A percentile compares a stretch with the other conserved stretches of the same genome.
phyloP scores from a whole-genome alignment of 2,329 filamentous ascomycete species.

The Fusarium albidum region DNA sequence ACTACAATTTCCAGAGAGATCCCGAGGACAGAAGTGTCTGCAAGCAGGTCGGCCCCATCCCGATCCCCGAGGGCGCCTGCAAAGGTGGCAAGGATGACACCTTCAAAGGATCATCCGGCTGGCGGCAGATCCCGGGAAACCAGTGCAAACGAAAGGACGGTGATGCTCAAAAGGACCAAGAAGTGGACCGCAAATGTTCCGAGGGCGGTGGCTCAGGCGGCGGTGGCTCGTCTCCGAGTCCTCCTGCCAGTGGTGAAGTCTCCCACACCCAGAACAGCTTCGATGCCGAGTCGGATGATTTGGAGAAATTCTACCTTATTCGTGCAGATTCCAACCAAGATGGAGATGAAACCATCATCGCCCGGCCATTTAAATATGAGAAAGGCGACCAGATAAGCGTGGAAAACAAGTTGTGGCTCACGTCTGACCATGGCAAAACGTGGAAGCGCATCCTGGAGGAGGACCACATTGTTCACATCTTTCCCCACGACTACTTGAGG shows the following conservation, averaged over 20 bases:
- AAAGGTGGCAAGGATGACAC: slow-evolving; percentile 70
- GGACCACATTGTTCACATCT: slow-evolving; percentile 74
- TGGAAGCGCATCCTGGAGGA: slow-evolving; percentile 78
- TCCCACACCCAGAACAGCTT: slow-evolving; percentile 68
- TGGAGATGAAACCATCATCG: slow-evolving; percentile 76
- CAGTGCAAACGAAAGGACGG: slow-evolving; percentile 70
- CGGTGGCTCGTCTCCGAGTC: slow-evolving; percentile 48
- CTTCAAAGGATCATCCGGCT: slow-evolving; percentile 88
- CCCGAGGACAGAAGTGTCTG: slow-evolving; percentile 74
- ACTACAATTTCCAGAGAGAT: slow-evolving; percentile 84
- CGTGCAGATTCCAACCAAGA: slow-evolving; percentile 69
- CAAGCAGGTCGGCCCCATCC: slow-evolving; percentile 67
- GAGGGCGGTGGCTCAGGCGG: slow-evolving; percentile 58
- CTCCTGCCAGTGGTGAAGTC: slow-evolving; percentile 73
- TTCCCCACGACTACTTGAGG: slow-evolving; percentile 81
- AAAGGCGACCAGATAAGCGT: slow-evolving; percentile 41
- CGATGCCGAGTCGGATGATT: slow-evolving; percentile 59
- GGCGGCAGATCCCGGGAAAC: slow-evolving; percentile 88
- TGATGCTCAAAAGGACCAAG: slow-evolving; percentile 70
- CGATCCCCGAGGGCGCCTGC: slow-evolving; percentile 77
- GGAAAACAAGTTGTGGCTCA: slow-evolving; percentile 73
- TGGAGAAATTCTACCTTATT: slow-evolving; percentile 79
- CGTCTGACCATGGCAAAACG: slow-evolving; percentile 85
- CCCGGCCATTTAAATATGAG: slow-evolving; percentile 54
- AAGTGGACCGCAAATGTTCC: slow-evolving; percentile 79